Evolutionary conservation across 495 filamentous ascomycete species (phyloP).

Genomic region (Umbilicaria muhlenbergii): DNA sequence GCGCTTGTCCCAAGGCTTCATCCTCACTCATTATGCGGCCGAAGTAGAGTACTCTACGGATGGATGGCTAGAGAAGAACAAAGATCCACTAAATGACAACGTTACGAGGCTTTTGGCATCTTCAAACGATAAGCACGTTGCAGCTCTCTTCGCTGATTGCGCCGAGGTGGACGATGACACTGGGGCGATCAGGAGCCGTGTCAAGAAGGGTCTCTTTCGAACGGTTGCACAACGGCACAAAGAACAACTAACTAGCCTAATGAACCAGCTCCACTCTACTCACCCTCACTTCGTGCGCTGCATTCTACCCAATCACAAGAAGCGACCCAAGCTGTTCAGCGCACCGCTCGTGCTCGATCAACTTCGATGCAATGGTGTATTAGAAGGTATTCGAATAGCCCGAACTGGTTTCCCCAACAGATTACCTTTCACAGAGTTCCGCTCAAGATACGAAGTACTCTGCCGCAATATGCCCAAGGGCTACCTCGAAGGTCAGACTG

Average conservation of each 20-base stretch:
- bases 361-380: conserved; percentile 91
- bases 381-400: conserved; percentile 95
- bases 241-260: conserved; percentile 85
- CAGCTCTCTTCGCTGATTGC: conserved; percentile 77
- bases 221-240: conserved; percentile 97
- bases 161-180: conserved; percentile 59
- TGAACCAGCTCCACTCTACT: conserved; percentile 89
- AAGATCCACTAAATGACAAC: conserved; percentile 96
- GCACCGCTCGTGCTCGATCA: conserved; percentile 87
- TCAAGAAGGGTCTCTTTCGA: conserved; percentile 95
- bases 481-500: conserved; percentile 78
- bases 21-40: conserved; percentile 96
- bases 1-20: conserved; percentile 79
- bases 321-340: conserved; percentile 84
- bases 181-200: conserved; percentile 55
- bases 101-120: conserved; percentile 72
- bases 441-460: conserved; percentile 93
- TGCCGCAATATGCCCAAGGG: conserved; percentile 80
- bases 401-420: conserved; percentile 97
- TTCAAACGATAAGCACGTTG: conserved; percentile 70
- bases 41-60: conserved; percentile 95
- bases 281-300: conserved; percentile 98
- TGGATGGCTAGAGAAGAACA: conserved; percentile 98
- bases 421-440: conserved; percentile 81
- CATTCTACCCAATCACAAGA: conserved; percentile 97